Conservation (phyloP, 2,329 filamentous ascomycete genomes). For the Colletotrichum zoysiae region DNA sequence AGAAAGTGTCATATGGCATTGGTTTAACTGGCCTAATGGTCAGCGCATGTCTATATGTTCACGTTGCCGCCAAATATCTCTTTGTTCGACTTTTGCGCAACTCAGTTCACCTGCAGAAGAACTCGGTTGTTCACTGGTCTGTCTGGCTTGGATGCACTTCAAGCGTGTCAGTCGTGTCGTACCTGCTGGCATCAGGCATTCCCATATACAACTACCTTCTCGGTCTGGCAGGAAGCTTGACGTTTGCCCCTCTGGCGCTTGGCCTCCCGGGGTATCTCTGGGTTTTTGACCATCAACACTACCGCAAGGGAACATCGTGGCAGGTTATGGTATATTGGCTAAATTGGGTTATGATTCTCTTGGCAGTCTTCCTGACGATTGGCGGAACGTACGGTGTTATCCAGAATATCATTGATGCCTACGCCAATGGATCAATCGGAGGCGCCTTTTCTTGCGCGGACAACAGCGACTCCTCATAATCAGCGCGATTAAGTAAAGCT, state of each 20-base stretch:
- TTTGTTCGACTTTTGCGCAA: conserved; percentile 55
- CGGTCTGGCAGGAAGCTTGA: conserved; percentile 50
- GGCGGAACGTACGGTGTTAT: conserved; percentile 61
- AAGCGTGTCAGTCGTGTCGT: conserved; percentile 47
- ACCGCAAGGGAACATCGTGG: conserved; percentile 47
- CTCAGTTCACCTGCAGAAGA: conserved; percentile 52
- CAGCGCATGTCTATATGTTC: conserved; percentile 51
- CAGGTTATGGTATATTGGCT: conserved; percentile 49
- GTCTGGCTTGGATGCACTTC: conserved; percentile 53
- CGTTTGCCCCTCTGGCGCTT: conserved; percentile 53
- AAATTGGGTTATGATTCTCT: conserved; percentile 51
- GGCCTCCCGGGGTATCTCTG: conserved; percentile 53
- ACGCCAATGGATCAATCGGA: conserved; percentile 59
- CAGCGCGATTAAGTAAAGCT: background rate
- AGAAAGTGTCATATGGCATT: conserved; percentile 72
- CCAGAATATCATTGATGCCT: conserved; percentile 64
- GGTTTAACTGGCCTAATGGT: conserved; percentile 68
- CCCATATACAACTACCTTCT: conserved; percentile 53
- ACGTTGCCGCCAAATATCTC: conserved; percentile 56
- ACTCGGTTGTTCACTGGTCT: conserved; percentile 52
- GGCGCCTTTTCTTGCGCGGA: conserved; percentile 63
- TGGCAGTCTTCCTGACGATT: conserved; percentile 54
- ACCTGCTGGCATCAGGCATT: conserved; percentile 50
- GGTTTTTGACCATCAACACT: conserved; percentile 52
- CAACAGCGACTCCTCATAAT: conserved; percentile 53